A percentile compares a stretch with the other conserved stretches of the same genome.
These are phyloP conservation scores for Lepidium campestre DNA, from an alignment of 441 rosid genomes.

Conservation along the genomic window DNA sequence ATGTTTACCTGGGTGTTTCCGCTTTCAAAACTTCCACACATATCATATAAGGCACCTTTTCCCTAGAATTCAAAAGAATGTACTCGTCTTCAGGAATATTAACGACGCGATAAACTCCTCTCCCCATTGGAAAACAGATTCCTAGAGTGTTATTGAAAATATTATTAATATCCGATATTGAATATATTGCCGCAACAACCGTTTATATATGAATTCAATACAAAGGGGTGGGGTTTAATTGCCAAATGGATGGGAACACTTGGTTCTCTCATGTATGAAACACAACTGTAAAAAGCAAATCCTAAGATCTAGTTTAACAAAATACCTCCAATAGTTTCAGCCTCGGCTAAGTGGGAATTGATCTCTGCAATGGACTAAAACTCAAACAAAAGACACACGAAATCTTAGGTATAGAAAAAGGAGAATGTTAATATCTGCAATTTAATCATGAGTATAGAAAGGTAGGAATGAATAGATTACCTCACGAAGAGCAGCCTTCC, in stretches of 20 bases:
- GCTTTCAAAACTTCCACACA: conserved; percentile 86
- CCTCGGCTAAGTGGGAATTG: conserved; percentile 67
- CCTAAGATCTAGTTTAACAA: conserved; percentile 10
- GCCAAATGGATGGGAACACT: conserved; percentile 6
- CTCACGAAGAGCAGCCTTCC: conserved; percentile 88
- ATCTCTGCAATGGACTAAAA: conserved; percentile 88
- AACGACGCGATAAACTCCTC: conserved; percentile 86
- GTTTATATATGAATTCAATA: neutral
- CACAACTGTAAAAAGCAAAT: neutral
- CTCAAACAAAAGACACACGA: conserved; percentile 26
- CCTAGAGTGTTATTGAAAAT: conserved; percentile 40
- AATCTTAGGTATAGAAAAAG: conserved; percentile 8
- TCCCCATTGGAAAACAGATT: conserved; percentile 97
- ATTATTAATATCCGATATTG: neutral
- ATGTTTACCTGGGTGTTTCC: conserved; percentile 63
- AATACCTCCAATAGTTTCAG: conserved; percentile 81
- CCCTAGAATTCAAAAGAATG: conserved; percentile 95
- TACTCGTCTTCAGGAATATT: conserved; percentile 98
- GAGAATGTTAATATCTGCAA: conserved; percentile 1
- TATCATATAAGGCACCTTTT: conserved; percentile 94
- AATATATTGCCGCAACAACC: neutral
- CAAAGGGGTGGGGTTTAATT: neutral
- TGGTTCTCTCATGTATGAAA: neutral
- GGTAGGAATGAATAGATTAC: conserved; percentile 33
- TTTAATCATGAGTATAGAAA: conserved; percentile 5